phyloP scores from a whole-genome alignment of 1,139 yeast species.

The Torulaspora pretoriensis region DNA sequence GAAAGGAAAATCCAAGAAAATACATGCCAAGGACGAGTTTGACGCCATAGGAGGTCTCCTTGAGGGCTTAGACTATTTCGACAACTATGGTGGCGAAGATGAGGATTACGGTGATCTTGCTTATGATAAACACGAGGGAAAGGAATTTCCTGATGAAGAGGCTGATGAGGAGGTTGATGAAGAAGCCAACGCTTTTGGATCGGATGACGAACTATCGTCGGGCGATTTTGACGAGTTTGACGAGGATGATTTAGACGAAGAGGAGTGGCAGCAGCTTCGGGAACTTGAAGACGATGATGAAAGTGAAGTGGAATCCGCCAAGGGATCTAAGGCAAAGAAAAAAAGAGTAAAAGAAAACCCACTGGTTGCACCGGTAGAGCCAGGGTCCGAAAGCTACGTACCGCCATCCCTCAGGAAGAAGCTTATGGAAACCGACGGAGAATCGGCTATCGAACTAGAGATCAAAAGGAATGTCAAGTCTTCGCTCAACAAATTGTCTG shows the following conservation, averaged over 20 bases:
- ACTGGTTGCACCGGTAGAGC: constrained; percentile 65
- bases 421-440: constrained; percentile 39
- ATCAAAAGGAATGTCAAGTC: constrained; percentile 68
- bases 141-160: constrained; percentile 10
- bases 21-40: constrained; percentile 49
- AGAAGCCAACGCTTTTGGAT: constrained; percentile 35
- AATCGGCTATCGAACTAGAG: constrained; percentile 49
- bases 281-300: constrained; percentile 39
- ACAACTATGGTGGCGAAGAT: constrained; percentile 38
- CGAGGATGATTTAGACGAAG: constrained; percentile 45
- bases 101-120: constrained; percentile 32
- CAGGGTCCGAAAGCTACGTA: constrained; percentile 44
- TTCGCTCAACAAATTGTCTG: constrained; percentile 79
- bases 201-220: constrained; percentile 48
- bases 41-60: constrained; percentile 70
- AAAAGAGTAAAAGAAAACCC: constrained; percentile 60
- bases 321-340: constrained; percentile 8
- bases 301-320: constrained; percentile 35
- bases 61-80: constrained; percentile 72
- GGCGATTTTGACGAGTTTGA: constrained; percentile 46
- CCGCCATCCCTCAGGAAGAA: constrained; percentile 80
- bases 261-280: constrained; percentile 40
- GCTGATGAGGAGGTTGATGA: constrained; percentile 15
- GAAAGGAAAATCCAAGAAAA: constrained; percentile 50
- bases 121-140: constrained; percentile 23